Evolutionary conservation across 164 flowering plant genomes (phyloP).

Genomic region (Magnolia officinalis): DNA sequence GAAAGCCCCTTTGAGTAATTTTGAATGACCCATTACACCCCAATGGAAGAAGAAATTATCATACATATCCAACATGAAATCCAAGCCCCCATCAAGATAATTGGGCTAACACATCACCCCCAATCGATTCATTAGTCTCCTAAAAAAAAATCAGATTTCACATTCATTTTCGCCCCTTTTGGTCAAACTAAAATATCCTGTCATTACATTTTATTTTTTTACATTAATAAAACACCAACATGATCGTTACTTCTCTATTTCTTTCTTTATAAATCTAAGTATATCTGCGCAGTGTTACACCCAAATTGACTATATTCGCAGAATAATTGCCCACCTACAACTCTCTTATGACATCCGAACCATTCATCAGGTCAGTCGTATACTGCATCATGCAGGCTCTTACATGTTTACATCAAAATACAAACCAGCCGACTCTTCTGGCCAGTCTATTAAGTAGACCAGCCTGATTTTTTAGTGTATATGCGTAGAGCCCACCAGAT

Average conservation of each 20-base stretch:
- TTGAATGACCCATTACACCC: too few species aligned
- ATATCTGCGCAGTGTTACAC: neutral
- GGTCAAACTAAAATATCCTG: constrained; percentile 1
- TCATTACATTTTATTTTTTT: neutral
- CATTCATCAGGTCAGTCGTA: neutral
- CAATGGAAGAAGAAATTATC: too few species aligned
- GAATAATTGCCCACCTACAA: neutral
- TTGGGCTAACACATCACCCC: too few species aligned
- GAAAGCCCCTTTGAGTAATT: too few species aligned
- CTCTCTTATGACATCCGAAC: neutral
- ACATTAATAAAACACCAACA: constrained; percentile 1
- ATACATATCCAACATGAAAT: too few species aligned
- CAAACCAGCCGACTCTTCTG: too few species aligned
- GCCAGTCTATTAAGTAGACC: too few species aligned
- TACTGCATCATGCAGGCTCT: neutral
- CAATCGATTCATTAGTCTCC: too few species aligned
- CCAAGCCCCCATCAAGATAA: too few species aligned
- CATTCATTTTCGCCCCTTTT: neutral
- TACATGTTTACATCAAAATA: too few species aligned
- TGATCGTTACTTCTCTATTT: neutral
- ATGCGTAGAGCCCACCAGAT: neutral
- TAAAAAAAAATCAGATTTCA: neutral
- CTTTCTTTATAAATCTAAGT: neutral
- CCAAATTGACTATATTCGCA: neutral
- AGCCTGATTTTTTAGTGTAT: too few species aligned